These are phyloP conservation scores for Diddensiella transvaalensis DNA, from an alignment of 805 yeast species.

Conservation along the genomic window DNA sequence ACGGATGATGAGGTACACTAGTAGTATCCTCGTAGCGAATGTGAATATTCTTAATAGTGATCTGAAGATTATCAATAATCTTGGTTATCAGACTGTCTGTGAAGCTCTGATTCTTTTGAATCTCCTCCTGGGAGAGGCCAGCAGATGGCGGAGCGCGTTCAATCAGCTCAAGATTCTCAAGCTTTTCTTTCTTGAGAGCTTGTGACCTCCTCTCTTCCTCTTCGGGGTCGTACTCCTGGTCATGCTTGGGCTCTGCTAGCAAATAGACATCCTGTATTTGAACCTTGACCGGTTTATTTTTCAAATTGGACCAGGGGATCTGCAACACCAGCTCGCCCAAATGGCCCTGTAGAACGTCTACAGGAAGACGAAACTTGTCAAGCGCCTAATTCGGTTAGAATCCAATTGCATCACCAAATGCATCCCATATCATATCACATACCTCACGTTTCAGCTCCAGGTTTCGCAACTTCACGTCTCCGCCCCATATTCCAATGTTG, in stretches of 20 bases:
- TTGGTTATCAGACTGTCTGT: constrained; percentile 84
- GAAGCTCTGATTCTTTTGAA: constrained; percentile 67
- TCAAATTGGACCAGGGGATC: constrained; percentile 95
- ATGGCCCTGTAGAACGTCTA: constrained; percentile 85
- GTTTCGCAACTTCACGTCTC: constrained; percentile 84
- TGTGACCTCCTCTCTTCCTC: constrained; percentile 61
- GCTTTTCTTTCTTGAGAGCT: constrained; percentile 58
- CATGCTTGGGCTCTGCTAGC: constrained; percentile 70
- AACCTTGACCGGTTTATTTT: constrained; percentile 87
- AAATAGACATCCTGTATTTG: constrained; percentile 81
- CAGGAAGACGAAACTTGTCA: constrained; percentile 79
- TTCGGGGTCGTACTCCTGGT: constrained; percentile 56
- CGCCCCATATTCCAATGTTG: constrained; percentile 96
- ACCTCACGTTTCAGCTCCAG: constrained; percentile 75
- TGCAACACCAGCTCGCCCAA: constrained; percentile 84
- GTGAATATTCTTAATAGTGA: constrained; percentile 88
- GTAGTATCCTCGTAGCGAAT: constrained; percentile 82
- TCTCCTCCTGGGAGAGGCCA: constrained; percentile 30
- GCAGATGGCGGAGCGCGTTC: constrained; percentile 44
- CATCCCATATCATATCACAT: constrained; percentile 12
- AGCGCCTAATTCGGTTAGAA: constrained; percentile 45
- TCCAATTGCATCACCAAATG: not conserved
- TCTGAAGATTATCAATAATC: constrained; percentile 86
- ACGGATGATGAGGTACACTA: constrained; percentile 64
- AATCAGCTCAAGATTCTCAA: constrained; percentile 57